phyloP scores from a whole-genome alignment of 371 early-diverging fungal species.

The Haplosporangium sp. region DNA sequence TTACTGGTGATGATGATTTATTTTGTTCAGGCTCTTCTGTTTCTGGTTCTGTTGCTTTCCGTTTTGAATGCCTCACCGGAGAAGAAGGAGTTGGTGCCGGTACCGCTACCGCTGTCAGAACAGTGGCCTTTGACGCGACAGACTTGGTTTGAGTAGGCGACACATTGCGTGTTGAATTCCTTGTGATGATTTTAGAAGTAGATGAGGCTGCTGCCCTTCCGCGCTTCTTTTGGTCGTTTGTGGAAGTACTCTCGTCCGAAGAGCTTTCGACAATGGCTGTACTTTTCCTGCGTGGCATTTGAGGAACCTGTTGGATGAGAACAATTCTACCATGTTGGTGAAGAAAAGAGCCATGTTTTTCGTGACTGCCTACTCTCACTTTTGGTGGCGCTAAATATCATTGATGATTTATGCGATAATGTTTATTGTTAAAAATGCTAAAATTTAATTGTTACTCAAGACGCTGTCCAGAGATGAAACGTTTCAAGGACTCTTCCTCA shows the following conservation, averaged over 20 bases:
- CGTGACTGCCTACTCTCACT: neutral
- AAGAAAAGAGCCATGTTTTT: neutral
- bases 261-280: neutral
- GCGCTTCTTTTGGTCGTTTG: neutral
- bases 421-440: neutral
- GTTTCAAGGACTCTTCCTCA: constrained; percentile 36
- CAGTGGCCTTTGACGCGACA: neutral
- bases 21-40: neutral
- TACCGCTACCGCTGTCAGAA: too few relatives aligned
- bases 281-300: neutral
- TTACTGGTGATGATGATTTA: neutral
- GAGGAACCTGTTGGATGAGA: neutral
- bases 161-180: constrained; percentile 1
- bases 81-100: neutral
- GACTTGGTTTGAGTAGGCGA: neutral
- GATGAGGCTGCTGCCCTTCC: neutral
- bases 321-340: neutral
- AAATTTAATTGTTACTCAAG: constrained; percentile 10
- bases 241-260: neutral
- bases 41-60: neutral
- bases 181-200: neutral
- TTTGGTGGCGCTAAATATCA: neutral
- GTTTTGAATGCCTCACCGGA: neutral
- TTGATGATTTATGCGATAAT: neutral
- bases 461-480: constrained; percentile 30